Percentiles rank a stretch among this genome's conserved stretches.
Conservation (phyloP, 2,329 filamentous ascomycete species). For the Calonectria montana region DNA sequence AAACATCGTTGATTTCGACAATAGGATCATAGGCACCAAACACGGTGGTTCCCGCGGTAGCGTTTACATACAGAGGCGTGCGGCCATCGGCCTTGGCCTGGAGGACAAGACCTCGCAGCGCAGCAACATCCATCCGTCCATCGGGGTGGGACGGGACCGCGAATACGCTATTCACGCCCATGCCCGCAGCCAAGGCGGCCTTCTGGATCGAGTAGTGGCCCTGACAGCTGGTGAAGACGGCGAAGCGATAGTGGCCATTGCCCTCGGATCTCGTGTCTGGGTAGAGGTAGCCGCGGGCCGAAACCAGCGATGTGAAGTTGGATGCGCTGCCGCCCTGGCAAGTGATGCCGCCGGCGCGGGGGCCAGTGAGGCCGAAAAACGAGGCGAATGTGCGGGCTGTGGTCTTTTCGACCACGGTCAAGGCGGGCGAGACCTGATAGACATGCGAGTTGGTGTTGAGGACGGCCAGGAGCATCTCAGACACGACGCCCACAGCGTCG, state of each 20-base stretch:
- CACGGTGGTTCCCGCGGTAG: conserved; percentile 94
- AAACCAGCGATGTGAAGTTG: conserved; percentile 86
- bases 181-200: conserved; percentile 86
- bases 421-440: conserved; percentile 90
- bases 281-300: conserved; percentile 88
- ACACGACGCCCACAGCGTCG: conserved; percentile 84
- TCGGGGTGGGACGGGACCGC: conserved; percentile 77
- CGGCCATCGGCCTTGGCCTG: conserved; percentile 73
- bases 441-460: conserved; percentile 96
- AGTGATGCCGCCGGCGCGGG: conserved; percentile 77
- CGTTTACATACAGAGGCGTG: conserved; percentile 94
- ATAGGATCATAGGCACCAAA: conserved; percentile 90
- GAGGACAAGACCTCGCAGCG: conserved; percentile 73
- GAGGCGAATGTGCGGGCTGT: conserved; percentile 78
- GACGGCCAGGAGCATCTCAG: conserved; percentile 84
- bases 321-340: conserved; percentile 87
- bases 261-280: conserved; percentile 81
- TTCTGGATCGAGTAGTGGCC: conserved; percentile 97
- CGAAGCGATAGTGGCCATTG: conserved; percentile 73
- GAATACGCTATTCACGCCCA: conserved; percentile 81
- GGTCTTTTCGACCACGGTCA: conserved; percentile 88
- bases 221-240: conserved; percentile 88
- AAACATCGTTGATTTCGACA: conserved; percentile 75
- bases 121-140: conserved; percentile 77
- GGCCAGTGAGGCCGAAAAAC: conserved; percentile 80